Percentiles rank a stretch among this genome's conserved stretches.
Evolutionary conservation across 2,329 filamentous ascomycete genomes (phyloP).

Genomic region (Cordyceps cateniannulata): DNA sequence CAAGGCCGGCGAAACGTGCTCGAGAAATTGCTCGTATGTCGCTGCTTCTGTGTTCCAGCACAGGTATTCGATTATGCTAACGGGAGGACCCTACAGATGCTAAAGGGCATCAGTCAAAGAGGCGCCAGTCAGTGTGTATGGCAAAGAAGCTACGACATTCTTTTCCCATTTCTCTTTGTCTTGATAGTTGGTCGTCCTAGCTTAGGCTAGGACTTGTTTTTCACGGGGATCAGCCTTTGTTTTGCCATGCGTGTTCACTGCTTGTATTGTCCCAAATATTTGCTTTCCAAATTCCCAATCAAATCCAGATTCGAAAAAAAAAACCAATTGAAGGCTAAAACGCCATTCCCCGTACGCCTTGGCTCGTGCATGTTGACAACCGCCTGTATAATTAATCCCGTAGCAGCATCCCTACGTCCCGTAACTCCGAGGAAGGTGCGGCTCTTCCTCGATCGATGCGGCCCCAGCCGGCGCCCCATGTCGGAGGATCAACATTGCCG

Average conservation of each 20-base stretch:
- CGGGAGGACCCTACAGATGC: background rate
- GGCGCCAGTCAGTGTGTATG: background rate
- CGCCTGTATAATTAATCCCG: conserved; percentile 9
- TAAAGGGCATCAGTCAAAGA: background rate
- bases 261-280: background rate
- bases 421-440: conserved; percentile 21
- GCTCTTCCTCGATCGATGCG: conserved; percentile 23
- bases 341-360: background rate
- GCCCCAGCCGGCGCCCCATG: conserved; percentile 28
- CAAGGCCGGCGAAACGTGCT: conserved; percentile 16
- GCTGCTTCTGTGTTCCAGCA: background rate
- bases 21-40: background rate
- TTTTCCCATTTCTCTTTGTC: background rate
- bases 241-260: background rate
- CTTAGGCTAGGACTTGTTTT: background rate
- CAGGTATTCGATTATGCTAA: background rate
- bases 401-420: conserved; percentile 28
- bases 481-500: conserved; percentile 15
- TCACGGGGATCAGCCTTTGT: background rate
- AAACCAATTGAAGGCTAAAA: background rate
- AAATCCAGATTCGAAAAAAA: background rate
- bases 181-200: conserved; percentile 17
- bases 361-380: background rate
- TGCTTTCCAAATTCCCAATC: background rate
- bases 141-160: background rate